A percentile compares a stretch with the other conserved stretches of the same genome.
phyloP scores from a whole-genome alignment of 2,329 filamentous ascomycete species.

The Fusarium hostae region DNA sequence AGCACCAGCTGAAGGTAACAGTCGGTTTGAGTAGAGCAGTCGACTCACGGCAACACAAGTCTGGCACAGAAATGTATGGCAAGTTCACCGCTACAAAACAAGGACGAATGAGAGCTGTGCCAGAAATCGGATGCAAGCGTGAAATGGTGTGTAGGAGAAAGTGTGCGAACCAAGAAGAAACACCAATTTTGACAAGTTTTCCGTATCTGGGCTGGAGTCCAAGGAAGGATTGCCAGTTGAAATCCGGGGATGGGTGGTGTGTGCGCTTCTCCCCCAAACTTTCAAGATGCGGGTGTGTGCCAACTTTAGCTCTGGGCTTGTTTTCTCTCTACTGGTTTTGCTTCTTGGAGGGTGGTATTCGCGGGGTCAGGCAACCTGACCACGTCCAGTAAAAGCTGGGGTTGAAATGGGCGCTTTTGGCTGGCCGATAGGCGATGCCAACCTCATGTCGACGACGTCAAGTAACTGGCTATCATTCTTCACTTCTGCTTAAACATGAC shows the following conservation, averaged over 20 bases:
- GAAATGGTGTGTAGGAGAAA: constrained; percentile 35
- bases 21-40: constrained; percentile 18
- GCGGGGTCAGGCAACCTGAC: constrained; percentile 17
- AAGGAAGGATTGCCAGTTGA: constrained; percentile 6
- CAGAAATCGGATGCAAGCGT: constrained; percentile 30
- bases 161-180: constrained; percentile 30
- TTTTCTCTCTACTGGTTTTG: constrained; percentile 10
- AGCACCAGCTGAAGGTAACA: constrained; percentile 30
- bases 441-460: constrained; percentile 30
- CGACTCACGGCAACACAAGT: constrained; percentile 29
- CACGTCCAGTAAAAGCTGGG: constrained; percentile 30
- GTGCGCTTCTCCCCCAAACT: constrained; percentile 27
- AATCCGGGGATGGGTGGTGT: constrained; percentile 39
- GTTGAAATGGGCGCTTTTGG: constrained; percentile 29
- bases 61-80: constrained; percentile 11
- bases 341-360: constrained; percentile 35
- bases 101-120: constrained; percentile 31
- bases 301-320: constrained; percentile 10
- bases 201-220: constrained; percentile 18
- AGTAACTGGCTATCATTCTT: constrained; percentile 24
- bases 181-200: constrained; percentile 18
- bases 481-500: neutral
- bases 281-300: constrained; percentile 23
- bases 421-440: constrained; percentile 29
- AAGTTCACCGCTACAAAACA: constrained; percentile 40